Evolutionary conservation across 306 rosid species (phyloP).

Genomic region (Quercus mongolica): DNA sequence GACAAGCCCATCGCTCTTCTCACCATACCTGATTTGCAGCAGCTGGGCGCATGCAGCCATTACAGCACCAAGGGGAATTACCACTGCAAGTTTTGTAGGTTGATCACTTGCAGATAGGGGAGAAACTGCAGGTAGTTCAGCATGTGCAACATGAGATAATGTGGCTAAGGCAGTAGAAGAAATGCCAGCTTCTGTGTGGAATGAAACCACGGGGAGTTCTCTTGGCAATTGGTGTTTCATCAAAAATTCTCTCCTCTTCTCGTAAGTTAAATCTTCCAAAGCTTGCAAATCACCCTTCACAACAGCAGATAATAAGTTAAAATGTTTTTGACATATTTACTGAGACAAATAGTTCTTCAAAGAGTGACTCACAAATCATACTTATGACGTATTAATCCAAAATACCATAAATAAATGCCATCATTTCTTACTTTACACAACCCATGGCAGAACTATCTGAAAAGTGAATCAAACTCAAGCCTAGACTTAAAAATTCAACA

Average conservation of each 20-base stretch:
- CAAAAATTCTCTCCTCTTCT: slow-evolving; percentile 74
- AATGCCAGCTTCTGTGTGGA: slow-evolving; percentile 80
- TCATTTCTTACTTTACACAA: background rate
- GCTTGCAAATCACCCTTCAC: slow-evolving; percentile 93
- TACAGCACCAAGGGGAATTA: slow-evolving; percentile 90
- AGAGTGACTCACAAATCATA: background rate
- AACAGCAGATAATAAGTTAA: slow-evolving; percentile 21
- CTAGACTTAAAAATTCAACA: background rate
- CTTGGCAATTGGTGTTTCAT: slow-evolving; percentile 66
- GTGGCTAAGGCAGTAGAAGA: slow-evolving; percentile 82
- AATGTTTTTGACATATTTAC: background rate
- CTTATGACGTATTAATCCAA: background rate
- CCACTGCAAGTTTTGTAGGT: slow-evolving; percentile 70
- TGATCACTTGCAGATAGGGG: slow-evolving; percentile 46
- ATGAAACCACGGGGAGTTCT: slow-evolving; percentile 79
- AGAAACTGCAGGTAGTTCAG: slow-evolving; percentile 62
- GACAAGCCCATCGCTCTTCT: slow-evolving; percentile 95
- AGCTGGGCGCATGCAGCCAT: slow-evolving; percentile 98
- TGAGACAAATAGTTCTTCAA: no score
- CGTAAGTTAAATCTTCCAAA: slow-evolving; percentile 92
- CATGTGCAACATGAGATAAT: slow-evolving; percentile 83
- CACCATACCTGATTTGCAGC: slow-evolving; percentile 74
- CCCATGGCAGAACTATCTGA: background rate
- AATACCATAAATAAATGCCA: background rate
- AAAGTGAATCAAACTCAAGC: background rate